These are phyloP conservation scores for Cytidiella melzeri DNA, from an alignment of 768 basidiomycete genomes.

Conservation along the genomic window DNA sequence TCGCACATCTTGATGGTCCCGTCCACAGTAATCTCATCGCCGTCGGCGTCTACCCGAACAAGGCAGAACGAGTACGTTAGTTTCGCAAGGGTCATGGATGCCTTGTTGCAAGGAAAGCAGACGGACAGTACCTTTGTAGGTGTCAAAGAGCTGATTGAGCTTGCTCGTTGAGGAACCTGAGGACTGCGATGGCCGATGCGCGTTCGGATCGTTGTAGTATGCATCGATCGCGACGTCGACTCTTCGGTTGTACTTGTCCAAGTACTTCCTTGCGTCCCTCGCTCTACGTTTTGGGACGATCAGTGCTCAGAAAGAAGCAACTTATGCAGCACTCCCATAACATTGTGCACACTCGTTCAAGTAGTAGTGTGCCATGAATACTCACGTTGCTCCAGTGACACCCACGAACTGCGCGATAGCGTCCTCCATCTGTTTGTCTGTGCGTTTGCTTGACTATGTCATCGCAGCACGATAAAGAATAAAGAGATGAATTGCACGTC, in stretches of 20 bases:
- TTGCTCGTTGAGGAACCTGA: conserved; percentile 26
- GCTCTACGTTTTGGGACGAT: conserved; percentile 24
- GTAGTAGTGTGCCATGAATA: conserved; percentile 20
- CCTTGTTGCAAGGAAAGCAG: too few relatives aligned
- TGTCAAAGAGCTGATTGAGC: conserved; percentile 35
- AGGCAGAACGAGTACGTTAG: too few relatives aligned
- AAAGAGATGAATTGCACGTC: too few relatives aligned
- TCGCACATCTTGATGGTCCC: conserved; percentile 76
- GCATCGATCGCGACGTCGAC: conserved; percentile 71
- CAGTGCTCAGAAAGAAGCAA: too few relatives aligned
- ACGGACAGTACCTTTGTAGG: conserved; percentile 41
- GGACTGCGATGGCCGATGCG: neutral
- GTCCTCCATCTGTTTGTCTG: conserved; percentile 31
- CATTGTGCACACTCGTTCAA: too few relatives aligned
- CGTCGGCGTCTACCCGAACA: conserved; percentile 52
- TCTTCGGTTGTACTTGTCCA: conserved; percentile 58
- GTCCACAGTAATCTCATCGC: conserved; percentile 63
- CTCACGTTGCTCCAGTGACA: conserved; percentile 70
- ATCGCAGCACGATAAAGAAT: neutral
- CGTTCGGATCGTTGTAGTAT: conserved; percentile 52
- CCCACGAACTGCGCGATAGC: conserved; percentile 52
- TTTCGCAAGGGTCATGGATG: neutral
- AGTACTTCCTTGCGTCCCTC: conserved; percentile 58
- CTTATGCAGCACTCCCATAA: too few relatives aligned
- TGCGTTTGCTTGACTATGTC: conserved; percentile 9